These are phyloP conservation scores for Auriscalpium vulgare DNA, from an alignment of 768 basidiomycete genomes.

Conservation along the genomic window DNA sequence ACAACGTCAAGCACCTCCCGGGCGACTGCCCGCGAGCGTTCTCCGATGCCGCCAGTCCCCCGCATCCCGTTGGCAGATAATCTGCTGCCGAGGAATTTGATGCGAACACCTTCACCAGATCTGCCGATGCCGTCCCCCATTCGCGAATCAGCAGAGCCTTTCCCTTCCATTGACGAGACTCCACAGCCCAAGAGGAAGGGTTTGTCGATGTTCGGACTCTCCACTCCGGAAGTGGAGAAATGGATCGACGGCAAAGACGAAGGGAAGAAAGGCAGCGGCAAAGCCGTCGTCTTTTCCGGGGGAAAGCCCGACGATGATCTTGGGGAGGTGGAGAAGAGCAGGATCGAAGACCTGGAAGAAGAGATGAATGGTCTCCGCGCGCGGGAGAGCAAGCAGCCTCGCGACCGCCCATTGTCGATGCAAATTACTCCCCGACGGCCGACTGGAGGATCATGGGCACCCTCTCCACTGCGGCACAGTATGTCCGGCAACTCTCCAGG, in stretches of 20 bases:
- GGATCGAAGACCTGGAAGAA: constrained; percentile 33
- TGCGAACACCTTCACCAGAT: constrained; percentile 13
- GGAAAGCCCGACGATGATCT: constrained; percentile 23
- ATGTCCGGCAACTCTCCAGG: constrained; percentile 31
- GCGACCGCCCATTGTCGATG: constrained; percentile 22
- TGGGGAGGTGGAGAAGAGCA: constrained; percentile 18
- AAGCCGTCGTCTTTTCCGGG: constrained; percentile 39
- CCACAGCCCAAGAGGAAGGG: constrained; percentile 10
- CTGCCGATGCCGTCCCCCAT: constrained; percentile 6
- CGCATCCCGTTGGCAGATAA: background rate
- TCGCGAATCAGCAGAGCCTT: constrained; percentile 21
- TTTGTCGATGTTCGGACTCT: constrained; percentile 32
- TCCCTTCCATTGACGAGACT: constrained; percentile 22
- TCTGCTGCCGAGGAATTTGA: background rate
- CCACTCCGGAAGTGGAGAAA: constrained; percentile 43
- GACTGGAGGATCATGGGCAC: constrained; percentile 7
- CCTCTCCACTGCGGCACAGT: constrained; percentile 27
- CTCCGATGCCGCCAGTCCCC: constrained; percentile 6
- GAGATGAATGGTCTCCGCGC: constrained; percentile 32
- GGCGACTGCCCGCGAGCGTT: background rate
- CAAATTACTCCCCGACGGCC: constrained; percentile 52
- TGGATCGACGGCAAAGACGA: constrained; percentile 37
- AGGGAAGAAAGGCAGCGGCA: constrained; percentile 22
- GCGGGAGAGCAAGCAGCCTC: constrained; percentile 28
- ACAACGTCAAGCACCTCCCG: background rate